Evolutionary conservation across 257 asterid species (phyloP).

Genomic region (Ligustrum vulgare): DNA sequence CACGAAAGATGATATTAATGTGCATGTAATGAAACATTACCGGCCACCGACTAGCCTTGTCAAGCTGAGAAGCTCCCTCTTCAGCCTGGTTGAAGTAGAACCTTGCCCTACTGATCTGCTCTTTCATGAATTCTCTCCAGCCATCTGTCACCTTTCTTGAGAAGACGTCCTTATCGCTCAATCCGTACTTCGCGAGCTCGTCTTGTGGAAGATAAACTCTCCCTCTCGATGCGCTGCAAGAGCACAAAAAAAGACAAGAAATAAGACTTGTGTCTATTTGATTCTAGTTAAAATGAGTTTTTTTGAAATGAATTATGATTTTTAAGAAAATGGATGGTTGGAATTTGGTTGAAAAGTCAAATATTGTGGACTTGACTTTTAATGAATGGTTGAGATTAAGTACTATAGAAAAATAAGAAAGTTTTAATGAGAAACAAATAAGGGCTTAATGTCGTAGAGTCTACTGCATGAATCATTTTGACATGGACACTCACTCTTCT

Average conservation of each 20-base stretch:
- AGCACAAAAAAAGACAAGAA: background rate
- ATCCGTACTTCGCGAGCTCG: slow-evolving; percentile 60
- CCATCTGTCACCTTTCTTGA: slow-evolving; percentile 55
- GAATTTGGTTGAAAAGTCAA: too few species aligned
- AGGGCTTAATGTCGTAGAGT: background rate
- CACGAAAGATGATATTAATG: background rate
- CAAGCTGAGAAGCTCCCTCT: slow-evolving; percentile 77
- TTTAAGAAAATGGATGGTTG: too few species aligned
- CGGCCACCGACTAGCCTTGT: slow-evolving; percentile 89
- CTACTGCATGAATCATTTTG: background rate
- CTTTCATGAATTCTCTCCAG: slow-evolving; percentile 82
- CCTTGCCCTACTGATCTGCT: slow-evolving; percentile 74
- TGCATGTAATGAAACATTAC: slow-evolving; percentile 29
- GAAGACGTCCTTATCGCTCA: slow-evolving; percentile 61
- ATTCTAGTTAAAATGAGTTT: too few species aligned
- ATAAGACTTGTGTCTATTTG: too few species aligned
- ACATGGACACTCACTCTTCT: slow-evolving; percentile 58
- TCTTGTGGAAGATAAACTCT: slow-evolving; percentile 89
- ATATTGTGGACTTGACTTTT: too few species aligned
- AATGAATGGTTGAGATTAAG: too few species aligned
- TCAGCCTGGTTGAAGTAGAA: slow-evolving; percentile 70
- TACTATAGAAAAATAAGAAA: too few species aligned
- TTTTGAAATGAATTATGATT: too few species aligned
- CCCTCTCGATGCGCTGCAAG: slow-evolving; percentile 65
- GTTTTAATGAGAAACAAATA: too few species aligned